A percentile compares a stretch with the other conserved stretches of the same genome.
These are phyloP conservation scores for Diaporthe ampelina DNA, from an alignment of 2,329 filamentous ascomycete species.

Conservation along the genomic window DNA sequence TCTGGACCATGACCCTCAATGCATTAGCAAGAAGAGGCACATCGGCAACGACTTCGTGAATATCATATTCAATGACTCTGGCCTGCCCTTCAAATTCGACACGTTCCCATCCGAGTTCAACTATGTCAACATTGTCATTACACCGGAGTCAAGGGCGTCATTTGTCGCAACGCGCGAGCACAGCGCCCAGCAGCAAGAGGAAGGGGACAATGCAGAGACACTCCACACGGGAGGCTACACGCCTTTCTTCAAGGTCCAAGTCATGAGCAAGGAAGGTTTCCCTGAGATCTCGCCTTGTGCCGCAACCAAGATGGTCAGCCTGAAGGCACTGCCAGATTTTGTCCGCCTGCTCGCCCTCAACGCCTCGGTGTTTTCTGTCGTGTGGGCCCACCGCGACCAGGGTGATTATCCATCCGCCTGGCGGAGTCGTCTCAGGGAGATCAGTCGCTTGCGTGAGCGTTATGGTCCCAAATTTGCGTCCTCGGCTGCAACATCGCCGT, in stretches of 20 bases:
- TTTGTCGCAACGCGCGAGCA: slow-evolving; percentile 76
- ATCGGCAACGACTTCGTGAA: slow-evolving; percentile 99
- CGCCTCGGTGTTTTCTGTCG: slow-evolving; percentile 90
- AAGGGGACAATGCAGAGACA: neutral
- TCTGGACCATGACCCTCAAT: slow-evolving; percentile 79
- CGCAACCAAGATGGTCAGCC: slow-evolving; percentile 88
- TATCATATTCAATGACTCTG: slow-evolving; percentile 97
- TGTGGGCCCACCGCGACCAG: slow-evolving; percentile 85
- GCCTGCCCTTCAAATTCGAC: slow-evolving; percentile 88
- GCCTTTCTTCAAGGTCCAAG: slow-evolving; percentile 88
- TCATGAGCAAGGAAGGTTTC: slow-evolving; percentile 89
- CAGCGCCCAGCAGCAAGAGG: slow-evolving; percentile 47
- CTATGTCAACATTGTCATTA: slow-evolving; percentile 96
- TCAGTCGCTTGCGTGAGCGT: slow-evolving; percentile 83
- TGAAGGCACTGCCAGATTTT: slow-evolving; percentile 85
- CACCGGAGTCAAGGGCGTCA: slow-evolving; percentile 83
- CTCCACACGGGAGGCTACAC: slow-evolving; percentile 44
- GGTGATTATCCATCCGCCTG: slow-evolving; percentile 91
- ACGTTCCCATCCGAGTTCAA: slow-evolving; percentile 97
- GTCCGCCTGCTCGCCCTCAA: slow-evolving; percentile 92
- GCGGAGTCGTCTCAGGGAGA: slow-evolving; percentile 88
- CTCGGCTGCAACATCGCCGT: slow-evolving; percentile 50
- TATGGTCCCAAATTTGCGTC: slow-evolving; percentile 63
- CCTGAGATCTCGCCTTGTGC: slow-evolving; percentile 92
- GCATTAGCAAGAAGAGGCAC: slow-evolving; percentile 90